Evolutionary conservation across 495 filamentous ascomycete genomes (phyloP).

Genomic region (Chlorociboria aeruginascens): DNA sequence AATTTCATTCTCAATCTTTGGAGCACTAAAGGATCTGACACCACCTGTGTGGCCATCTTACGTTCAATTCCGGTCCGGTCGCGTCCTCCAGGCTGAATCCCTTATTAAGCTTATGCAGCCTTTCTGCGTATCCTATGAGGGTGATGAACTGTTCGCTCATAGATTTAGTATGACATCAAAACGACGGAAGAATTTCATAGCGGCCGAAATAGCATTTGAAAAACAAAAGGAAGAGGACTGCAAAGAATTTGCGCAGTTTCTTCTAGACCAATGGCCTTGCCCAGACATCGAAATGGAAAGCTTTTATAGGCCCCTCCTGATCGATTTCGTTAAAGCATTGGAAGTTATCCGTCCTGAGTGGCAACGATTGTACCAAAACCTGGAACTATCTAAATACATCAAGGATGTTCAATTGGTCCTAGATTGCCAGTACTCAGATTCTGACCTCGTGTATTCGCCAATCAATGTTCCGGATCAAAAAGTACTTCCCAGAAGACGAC

Average conservation of each 20-base stretch:
- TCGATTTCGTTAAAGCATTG: constrained; percentile 3
- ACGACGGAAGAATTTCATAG: constrained; percentile 15
- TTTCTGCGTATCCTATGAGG: background rate
- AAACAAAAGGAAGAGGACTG: constrained; percentile 17
- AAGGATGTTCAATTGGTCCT: constrained; percentile 2
- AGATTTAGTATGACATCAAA: constrained; percentile 11
- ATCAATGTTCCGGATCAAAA: background rate
- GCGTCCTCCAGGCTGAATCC: background rate
- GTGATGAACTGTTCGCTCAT: background rate
- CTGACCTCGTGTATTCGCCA: too few relatives aligned
- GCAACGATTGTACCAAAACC: constrained; percentile 10
- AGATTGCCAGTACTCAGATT: background rate
- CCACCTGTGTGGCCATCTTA: constrained; percentile 23
- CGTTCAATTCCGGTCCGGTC: constrained; percentile 14
- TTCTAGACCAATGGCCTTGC: constrained; percentile 31
- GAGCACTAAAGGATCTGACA: constrained; percentile 22
- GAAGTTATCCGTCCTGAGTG: constrained; percentile 10
- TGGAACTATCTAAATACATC: constrained; percentile 6
- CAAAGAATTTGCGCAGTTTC: constrained; percentile 19
- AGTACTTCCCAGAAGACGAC: background rate
- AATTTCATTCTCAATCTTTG: constrained; percentile 25
- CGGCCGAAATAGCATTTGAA: constrained; percentile 17
- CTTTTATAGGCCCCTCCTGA: background rate
- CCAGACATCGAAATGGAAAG: constrained; percentile 17
- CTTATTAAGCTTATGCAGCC: background rate